Evolutionary conservation across 768 basidiomycete species (phyloP), one percentile per base, ranked within the genome.

Genomic region (Termitomyces heimii): DNA sequence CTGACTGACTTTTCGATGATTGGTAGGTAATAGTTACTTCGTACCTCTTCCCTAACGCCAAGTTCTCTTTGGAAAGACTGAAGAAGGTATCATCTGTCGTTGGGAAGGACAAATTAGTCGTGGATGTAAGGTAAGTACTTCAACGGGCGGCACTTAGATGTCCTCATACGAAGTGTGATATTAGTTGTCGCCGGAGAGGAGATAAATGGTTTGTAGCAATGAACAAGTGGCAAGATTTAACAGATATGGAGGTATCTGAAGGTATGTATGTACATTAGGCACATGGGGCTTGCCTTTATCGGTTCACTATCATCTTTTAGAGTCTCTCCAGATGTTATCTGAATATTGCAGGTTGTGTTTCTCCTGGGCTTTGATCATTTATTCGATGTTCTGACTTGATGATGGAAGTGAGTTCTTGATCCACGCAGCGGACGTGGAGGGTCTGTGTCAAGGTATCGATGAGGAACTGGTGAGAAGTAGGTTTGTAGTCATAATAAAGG

Each of bases 381-480:
- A 42, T 29, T 39, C 22, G 37, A 34, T 22, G 39, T 45, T 48
- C 47, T 57, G 48, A 55, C 45, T 55, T 28, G 53, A 18, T 3
- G 28, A 4, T 56, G 50, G n/a, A 32, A 94, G 94, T 62, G 97
- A 98, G 68, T 92, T 99, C 62, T 74, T 99, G 44, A 79, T 99
- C 28, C 97, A 99, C 70, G 96, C 97, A 0, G 97, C 97, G n/a
- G 97, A 98, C 62, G 95, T 99, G 9, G 97, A 99, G 70, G 97
- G 97, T 0, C 74, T 98, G 24, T 98, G 97, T 69, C 85, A 94
- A 73, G 97, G 97, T 1, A 94, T 98, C 57, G 97, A 99, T 69
- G 83, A 92, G 66, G 84, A 86, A 18, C 80, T 99, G 4, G 96
- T 98, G 3, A 61, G 71, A 59, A 85, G 95, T 91, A 57, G 57